These are phyloP conservation scores for Fusarium pseudocircinatum DNA, from an alignment of 2,329 filamentous ascomycete genomes.

Conservation along the genomic window DNA sequence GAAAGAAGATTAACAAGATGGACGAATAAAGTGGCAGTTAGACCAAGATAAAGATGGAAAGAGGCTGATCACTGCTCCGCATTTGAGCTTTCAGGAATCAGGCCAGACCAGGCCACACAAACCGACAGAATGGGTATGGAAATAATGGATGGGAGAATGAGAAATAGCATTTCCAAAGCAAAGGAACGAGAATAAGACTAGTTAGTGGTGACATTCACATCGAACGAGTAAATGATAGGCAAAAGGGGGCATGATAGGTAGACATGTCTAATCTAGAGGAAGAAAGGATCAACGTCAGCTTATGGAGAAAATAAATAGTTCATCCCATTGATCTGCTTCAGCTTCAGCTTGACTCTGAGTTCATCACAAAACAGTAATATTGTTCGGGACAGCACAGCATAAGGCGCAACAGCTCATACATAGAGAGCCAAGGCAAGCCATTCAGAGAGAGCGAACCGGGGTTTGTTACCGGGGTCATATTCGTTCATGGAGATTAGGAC, in stretches of 20 bases:
- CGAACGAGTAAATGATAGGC: not conserved
- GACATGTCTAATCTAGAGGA: constrained; percentile 12
- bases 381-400: not conserved
- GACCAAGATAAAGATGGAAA: constrained; percentile 9
- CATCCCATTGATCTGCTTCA: not conserved
- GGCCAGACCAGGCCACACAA: not conserved
- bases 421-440: not conserved
- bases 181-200: constrained; percentile 8
- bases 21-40: constrained; percentile 15
- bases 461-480: constrained; percentile 7
- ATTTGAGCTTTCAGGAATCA: constrained; percentile 18
- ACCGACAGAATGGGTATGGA: not conserved
- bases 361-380: not conserved
- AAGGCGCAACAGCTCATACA: not conserved
- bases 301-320: not conserved
- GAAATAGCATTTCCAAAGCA: not conserved
- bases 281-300: constrained; percentile 29
- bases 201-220: not conserved
- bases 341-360: not conserved
- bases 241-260: constrained; percentile 23
- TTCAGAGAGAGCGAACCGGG: constrained; percentile 11
- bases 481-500: constrained; percentile 29
- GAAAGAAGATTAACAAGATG: not conserved
- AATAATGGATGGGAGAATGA: constrained; percentile 14
- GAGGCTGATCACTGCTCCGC: constrained; percentile 15